Base-by-base conservation (phyloP, 176 grass and related monocot species). In the Stipa capillata region DNA sequence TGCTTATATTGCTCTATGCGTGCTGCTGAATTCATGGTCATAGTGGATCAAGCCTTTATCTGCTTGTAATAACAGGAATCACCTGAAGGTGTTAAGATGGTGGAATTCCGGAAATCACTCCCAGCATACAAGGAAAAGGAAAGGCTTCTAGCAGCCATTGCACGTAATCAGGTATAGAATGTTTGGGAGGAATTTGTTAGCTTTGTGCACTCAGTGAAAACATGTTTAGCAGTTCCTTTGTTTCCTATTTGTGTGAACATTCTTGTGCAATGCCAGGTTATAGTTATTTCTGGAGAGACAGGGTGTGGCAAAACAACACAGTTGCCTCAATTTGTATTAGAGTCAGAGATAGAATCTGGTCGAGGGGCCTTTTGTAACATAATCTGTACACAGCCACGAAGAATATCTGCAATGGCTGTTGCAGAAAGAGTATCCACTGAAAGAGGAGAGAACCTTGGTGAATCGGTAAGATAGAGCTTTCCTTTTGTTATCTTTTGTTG, bases 301-400 rank as follows among this genome's bases (percentile, higher is more conserved):
- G 91, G 94, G 23, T 97, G 94, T 80, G 94, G 91, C 31, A 97
- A 97, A 90, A 97, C 95, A 36, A 97, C 95, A 82, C 95, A 97
- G 54, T 81, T 97, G 48, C 95, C 95, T 74, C 95, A 97, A 27
- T 97, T 94, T 87, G 83, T 97, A 51, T 80, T 97, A 71, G 95
- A 97, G 66, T 92, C 91, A 58, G 95, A 94, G 80, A 92, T 97
- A 83, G 91, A 97, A 74, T 97, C 95, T 71, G 95, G 95, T 4
- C 87, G 91, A n/a, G 95, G 95, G 45, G 95, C 95, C 47, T 97
- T 97, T 81, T 97, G 95, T 84, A 97, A 94, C 47, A 92, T 97
- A 72, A 97, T 97, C 16, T 97, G 95, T 72, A 97, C 95, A 72
- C 95, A 97, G 14, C 95, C 95, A 56, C 85, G 95, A 40, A 89